Base-by-base conservation (phyloP, 495 filamentous ascomycete genomes). In the Aspergillus incahuasiensis region DNA sequence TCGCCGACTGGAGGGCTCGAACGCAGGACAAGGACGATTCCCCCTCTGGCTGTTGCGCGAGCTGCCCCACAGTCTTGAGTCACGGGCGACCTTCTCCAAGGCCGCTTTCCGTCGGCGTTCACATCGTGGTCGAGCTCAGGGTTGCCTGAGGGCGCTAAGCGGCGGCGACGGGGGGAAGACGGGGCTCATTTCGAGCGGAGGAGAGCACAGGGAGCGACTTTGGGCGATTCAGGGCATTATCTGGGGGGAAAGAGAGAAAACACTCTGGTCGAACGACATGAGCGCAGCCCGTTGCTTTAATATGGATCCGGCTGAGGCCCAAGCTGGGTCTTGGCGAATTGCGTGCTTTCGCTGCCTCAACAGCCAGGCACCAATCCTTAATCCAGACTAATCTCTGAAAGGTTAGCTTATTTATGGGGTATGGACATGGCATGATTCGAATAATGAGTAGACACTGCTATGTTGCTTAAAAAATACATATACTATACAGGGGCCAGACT, bases 271-370 rank as follows among this genome's bases (percentile, higher is more conserved):
- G 44, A 20, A 19, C 38, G 30, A 22, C 48, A 45, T 55, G 63
- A 65, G 55, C 61, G 55, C 43, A 41, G 42, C 41, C 39, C 24
- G 42, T 53, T 44, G 60, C 71, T 73, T 71, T 75, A 74, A 39
- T 63, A 66, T 41, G 30, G 25, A 25, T 28, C 48, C 19, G 13
- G 57, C 30, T 54, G 41, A 62, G 61, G 51, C 60, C 59, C 61
- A 22, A 34, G 40, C 58, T 50, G 53, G 53, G 65, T 16, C 70
- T 75, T 74, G 73, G 73, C 73, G 55, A 22, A 75, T 73, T 65
- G 70, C 72, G 70, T 75, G 72, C 66, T 75, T 62, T 56, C 46
- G 54, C n/a, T 45, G 40, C 51, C 24, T 32, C 3, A 28, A 8
- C 3, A 28, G 25, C 25, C 25, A 34, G n/a, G 22, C 54, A 52